Base-by-base conservation (phyloP, 345 rosid genomes). In the Dovyalis caffra region DNA sequence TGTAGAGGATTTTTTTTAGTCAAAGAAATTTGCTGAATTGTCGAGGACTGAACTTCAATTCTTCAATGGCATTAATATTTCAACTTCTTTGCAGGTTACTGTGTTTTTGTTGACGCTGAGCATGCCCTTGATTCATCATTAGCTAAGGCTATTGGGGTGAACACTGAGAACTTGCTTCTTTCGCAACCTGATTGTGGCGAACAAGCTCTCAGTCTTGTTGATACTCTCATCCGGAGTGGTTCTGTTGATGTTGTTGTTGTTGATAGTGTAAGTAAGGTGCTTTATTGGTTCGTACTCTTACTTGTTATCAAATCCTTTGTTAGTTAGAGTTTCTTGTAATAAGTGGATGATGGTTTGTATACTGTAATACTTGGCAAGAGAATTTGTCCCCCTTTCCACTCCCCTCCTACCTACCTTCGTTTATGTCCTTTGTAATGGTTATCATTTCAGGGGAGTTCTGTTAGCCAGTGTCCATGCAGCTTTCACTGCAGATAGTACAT, bases 131-230 rank as follows among this genome's bases (percentile, higher is more conserved):
- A 96, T 81, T 84, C 97, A 56, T 81, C 94, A 37, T 73, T 93
- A 20, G 99, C 97, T 34, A 77, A 92, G 79, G 81, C 92, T 72
- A 92, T 93, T 26, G 98, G 99, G 23, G 99, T 96, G 64, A 89
- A 90, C 76, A 96, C 99, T 3, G 89, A 92, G 77, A 92, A 93
- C 70, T 89, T 96, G 70, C 98, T 96, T 82, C 89, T 96, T 45
- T 91, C 98, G 0, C 99, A 96, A 79, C 99, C 99, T 74, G 98
- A 93, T 80, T 92, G 95, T 82, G 99, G 99, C 0, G 99, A 96
- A 80, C 98, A 96, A 72, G 99, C 98, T 40, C 93, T 96, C 21
- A 87, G 99, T 85, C 92, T 92, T 76, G 99, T 96, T 56, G 98
- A 96, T 77, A 96, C 95, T 69, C 84, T 96, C 37, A 85, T 93